Conservation (phyloP, 2,329 filamentous ascomycete species). For the Arachnomyces sp. region DNA sequence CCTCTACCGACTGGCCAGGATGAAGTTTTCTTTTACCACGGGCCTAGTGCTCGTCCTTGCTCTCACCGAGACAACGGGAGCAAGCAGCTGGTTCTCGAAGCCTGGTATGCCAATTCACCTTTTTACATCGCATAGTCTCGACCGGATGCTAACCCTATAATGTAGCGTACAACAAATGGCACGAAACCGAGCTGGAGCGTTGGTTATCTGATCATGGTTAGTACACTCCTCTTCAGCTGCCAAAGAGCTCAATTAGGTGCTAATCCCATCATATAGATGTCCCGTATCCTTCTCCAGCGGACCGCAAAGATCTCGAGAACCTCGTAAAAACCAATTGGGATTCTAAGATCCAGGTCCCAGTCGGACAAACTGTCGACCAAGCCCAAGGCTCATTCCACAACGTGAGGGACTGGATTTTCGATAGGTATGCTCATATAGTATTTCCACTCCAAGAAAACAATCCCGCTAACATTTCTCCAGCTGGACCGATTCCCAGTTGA, state of each 20-base stretch:
- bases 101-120: constrained; percentile 53
- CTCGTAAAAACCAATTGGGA: constrained; percentile 91
- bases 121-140: background rate
- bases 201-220: constrained; percentile 81
- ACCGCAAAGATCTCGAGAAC: constrained; percentile 89
- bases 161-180: constrained; percentile 95
- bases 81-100: constrained; percentile 79
- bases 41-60: constrained; percentile 64
- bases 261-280: constrained; percentile 44
- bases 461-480: constrained; percentile 42
- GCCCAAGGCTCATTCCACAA: constrained; percentile 61
- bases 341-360: constrained; percentile 56
- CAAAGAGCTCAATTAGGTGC: background rate
- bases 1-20: constrained; percentile 34
- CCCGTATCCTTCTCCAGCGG: constrained; percentile 79
- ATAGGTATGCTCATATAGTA: constrained; percentile 47
- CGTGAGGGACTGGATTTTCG: constrained; percentile 86
- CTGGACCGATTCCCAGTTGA: constrained; percentile 88
- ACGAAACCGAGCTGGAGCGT: constrained; percentile 91
- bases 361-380: constrained; percentile 74
- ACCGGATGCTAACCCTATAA: constrained; percentile 15
- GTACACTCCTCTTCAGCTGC: background rate
- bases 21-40: constrained; percentile 67
- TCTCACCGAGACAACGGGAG: constrained; percentile 55
- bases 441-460: constrained; percentile 10